Conservation (phyloP, 257 asterid genomes). For the Fraxinus anomala region DNA sequence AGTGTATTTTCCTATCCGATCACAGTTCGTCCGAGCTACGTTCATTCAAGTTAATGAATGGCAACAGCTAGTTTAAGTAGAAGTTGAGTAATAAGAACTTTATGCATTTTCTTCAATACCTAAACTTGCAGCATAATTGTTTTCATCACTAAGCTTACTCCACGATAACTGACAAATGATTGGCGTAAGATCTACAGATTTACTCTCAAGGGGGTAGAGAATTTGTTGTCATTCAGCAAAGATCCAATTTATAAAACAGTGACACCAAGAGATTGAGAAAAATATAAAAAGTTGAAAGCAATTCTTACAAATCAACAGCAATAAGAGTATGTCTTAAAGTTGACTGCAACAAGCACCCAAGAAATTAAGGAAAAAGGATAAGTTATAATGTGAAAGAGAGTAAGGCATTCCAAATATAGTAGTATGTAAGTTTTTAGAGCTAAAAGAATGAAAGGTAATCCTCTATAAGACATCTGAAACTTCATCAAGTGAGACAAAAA, state of each 20-base stretch:
- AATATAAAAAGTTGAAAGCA: neutral
- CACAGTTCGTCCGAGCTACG: neutral
- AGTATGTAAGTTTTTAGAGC: neutral
- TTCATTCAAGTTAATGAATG: neutral
- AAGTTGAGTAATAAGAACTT: neutral
- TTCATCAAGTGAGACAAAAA: conserved; percentile 31
- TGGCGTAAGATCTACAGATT: neutral
- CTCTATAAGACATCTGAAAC: conserved; percentile 15
- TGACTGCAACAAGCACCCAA: neutral
- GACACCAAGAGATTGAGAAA: neutral
- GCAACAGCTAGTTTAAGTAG: neutral
- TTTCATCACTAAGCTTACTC: neutral
- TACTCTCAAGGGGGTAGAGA: neutral
- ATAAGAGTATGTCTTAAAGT: neutral
- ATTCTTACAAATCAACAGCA: neutral
- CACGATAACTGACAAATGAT: neutral
- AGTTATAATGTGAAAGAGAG: neutral
- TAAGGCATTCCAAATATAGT: neutral
- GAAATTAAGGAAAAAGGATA: neutral
- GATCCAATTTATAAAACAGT: neutral
- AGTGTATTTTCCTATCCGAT: neutral
- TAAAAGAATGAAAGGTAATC: neutral
- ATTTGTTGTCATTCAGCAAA: neutral
- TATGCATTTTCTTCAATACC: neutral
- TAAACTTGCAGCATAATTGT: neutral